Evolutionary conservation across 1,284 basidiomycete species (phyloP).

Genomic region (Trametes versicolor): DNA sequence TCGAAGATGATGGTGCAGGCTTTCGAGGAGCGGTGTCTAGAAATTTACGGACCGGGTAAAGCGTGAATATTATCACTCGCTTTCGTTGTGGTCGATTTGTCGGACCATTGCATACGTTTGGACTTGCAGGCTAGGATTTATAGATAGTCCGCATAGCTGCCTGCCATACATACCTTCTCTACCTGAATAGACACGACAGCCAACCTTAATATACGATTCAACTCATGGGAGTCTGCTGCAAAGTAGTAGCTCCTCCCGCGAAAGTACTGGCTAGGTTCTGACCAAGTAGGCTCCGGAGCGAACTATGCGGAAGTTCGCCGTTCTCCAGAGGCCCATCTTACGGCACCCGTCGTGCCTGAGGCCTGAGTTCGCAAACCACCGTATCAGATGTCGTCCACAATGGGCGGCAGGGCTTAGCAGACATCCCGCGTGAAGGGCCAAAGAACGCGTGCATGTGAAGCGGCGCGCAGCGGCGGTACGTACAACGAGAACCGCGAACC

Average conservation of each 20-base stretch:
- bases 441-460: background rate
- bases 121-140: background rate
- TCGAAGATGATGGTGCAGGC: conserved; percentile 92
- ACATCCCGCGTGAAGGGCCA: conserved; percentile 8
- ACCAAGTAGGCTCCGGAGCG: background rate
- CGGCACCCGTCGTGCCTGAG: background rate
- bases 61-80: conserved; percentile 21
- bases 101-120: background rate
- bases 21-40: conserved; percentile 85
- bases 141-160: background rate
- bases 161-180: background rate
- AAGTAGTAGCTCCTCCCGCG: background rate
- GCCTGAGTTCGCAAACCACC: background rate
- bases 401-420: conserved; percentile 12
- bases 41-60: conserved; percentile 66
- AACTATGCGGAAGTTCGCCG: background rate
- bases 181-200: background rate
- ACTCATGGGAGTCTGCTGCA: no score
- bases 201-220: no score
- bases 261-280: background rate
- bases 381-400: conserved; percentile 11
- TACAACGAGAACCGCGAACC: conserved; percentile 14
- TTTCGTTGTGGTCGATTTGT: background rate
- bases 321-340: background rate
- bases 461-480: conserved; percentile 2